A percentile compares a stretch with the other conserved stretches of the same genome.
These are phyloP conservation scores for Danielia oregonensis DNA, from an alignment of 805 yeast species.

Conservation along the genomic window DNA sequence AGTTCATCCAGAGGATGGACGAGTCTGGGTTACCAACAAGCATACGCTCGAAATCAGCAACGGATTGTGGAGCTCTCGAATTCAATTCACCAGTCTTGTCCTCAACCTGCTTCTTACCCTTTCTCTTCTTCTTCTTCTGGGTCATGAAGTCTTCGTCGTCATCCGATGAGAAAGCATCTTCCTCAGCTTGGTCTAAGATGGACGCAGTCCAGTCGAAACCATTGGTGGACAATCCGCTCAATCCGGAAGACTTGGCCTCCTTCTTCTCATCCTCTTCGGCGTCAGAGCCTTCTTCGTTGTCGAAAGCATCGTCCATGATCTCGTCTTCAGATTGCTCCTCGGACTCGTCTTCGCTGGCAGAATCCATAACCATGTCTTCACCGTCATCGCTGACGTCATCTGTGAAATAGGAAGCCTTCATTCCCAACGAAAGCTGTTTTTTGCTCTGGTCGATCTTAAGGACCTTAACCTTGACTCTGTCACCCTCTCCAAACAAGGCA, in stretches of 20 bases:
- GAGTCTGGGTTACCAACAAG: conserved; percentile 91
- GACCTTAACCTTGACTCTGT: conserved; percentile 81
- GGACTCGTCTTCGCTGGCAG: conserved; percentile 6
- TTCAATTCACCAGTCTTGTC: conserved; percentile 84
- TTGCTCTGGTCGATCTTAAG: conserved; percentile 59
- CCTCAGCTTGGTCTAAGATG: conserved; percentile 75
- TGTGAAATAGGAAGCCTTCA: conserved; percentile 88
- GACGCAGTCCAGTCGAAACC: conserved; percentile 97
- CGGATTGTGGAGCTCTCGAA: conserved; percentile 87
- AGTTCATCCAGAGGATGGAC: conserved; percentile 94
- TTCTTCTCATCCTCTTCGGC: conserved; percentile 24
- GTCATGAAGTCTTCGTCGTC: conserved; percentile 56
- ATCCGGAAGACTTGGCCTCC: conserved; percentile 15
- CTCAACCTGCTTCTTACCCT: conserved; percentile 50
- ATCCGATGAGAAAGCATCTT: conserved; percentile 49
- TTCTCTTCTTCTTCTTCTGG: conserved; percentile 41
- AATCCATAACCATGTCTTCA: conserved; percentile 19
- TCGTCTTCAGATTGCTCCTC: conserved; percentile 21
- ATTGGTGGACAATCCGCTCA: conserved; percentile 68
- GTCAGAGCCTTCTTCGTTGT: conserved; percentile 12
- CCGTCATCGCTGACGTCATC: conserved; percentile 30
- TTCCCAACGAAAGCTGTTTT: conserved; percentile 79
- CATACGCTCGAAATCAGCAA: conserved; percentile 85
- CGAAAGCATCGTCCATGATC: conserved; percentile 34
- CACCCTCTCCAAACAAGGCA: conserved; percentile 81